phyloP scores from a whole-genome alignment of 1,139 yeast species.

The Candida sp. region DNA sequence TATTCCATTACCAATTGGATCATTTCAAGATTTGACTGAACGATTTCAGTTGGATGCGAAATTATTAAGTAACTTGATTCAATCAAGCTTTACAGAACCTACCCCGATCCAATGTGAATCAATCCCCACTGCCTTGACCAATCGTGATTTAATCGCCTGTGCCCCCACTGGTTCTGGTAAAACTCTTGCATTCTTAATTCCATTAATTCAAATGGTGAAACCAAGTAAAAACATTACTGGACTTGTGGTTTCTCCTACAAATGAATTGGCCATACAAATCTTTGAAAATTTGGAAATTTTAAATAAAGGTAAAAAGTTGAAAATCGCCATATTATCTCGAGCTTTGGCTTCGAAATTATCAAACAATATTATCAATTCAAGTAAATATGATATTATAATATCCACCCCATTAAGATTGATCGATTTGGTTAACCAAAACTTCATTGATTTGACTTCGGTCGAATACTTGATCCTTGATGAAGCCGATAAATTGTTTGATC shows the following conservation, averaged over 20 bases:
- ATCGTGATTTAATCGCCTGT: conserved; percentile 77
- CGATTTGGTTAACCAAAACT: conserved; percentile 65
- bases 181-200: conserved; percentile 83
- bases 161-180: conserved; percentile 97
- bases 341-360: conserved; percentile 70
- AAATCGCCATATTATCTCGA: conserved; percentile 69
- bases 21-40: conserved; percentile 73
- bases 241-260: conserved; percentile 84
- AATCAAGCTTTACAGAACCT: conserved; percentile 75
- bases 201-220: conserved; percentile 59
- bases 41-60: conserved; percentile 66
- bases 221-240: conserved; percentile 50
- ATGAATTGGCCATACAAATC: conserved; percentile 81
- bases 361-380: conserved; percentile 51
- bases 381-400: conserved; percentile 76
- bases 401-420: conserved; percentile 88
- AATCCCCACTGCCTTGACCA: conserved; percentile 63
- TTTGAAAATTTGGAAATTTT: conserved; percentile 65
- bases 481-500: conserved; percentile 91
- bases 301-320: conserved; percentile 52
- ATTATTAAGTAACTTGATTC: conserved; percentile 62
- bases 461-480: conserved; percentile 86
- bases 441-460: conserved; percentile 57
- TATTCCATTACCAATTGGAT: conserved; percentile 82
- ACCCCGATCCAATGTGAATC: conserved; percentile 91